Evolutionary conservation across 768 basidiomycete genomes (phyloP).

Genomic region (Agaricus sinodeliciosus): DNA sequence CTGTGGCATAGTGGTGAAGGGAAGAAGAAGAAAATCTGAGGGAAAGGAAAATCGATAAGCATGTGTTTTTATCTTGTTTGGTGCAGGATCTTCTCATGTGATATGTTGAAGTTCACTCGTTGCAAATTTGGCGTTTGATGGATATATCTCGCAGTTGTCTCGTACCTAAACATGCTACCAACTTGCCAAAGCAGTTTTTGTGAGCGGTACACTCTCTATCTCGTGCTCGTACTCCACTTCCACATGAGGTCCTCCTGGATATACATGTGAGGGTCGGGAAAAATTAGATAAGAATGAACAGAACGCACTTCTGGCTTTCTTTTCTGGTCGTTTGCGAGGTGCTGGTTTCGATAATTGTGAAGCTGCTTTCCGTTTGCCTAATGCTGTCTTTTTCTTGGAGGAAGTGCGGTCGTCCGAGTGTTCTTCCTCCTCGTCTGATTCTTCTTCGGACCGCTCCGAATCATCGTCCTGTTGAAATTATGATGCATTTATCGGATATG

Average conservation of each 20-base stretch:
- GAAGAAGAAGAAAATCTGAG: too few relatives aligned
- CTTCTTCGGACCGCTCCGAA: conserved; percentile 2
- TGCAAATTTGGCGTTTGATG: neutral
- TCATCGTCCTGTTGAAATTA: conserved; percentile 21
- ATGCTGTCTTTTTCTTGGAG: conserved; percentile 30
- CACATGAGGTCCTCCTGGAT: conserved; percentile 67
- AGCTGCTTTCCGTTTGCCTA: conserved; percentile 67
- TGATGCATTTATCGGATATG: neutral
- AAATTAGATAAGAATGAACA: neutral
- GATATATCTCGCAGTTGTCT: neutral
- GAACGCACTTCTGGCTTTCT: conserved; percentile 53
- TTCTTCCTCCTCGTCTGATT: conserved; percentile 9
- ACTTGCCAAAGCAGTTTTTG: conserved; percentile 42
- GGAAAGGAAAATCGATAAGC: neutral
- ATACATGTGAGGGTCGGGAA: neutral
- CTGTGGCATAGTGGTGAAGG: neutral
- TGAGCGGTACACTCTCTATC: conserved; percentile 59
- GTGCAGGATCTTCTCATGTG: too few relatives aligned
- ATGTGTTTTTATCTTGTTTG: too few relatives aligned
- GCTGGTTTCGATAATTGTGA: conserved; percentile 34
- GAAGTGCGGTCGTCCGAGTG: conserved; percentile 28
- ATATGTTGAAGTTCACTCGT: neutral
- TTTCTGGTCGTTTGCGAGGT: conserved; percentile 48
- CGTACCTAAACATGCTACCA: conserved; percentile 33
- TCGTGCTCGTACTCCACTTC: conserved; percentile 98